These are phyloP conservation scores for Syzygium oleosum DNA, from an alignment of 345 rosid species.

Conservation along the genomic window DNA sequence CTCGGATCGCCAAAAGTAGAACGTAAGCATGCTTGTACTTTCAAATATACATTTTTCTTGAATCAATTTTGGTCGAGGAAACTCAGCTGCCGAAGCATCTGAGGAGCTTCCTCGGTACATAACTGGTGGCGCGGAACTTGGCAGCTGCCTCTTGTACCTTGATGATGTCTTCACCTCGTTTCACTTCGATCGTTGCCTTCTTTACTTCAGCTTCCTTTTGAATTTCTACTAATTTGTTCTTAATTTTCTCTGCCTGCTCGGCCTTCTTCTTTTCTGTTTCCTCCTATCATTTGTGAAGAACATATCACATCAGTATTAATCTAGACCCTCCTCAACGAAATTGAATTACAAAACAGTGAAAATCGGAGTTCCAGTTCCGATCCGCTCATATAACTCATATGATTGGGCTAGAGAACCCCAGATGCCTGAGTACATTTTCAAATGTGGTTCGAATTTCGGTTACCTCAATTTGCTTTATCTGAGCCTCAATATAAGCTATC, in stretches of 20 bases:
- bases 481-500: conserved; percentile 40
- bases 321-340: not conserved
- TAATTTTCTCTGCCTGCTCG: conserved; percentile 35
- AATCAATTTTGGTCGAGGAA: not conserved
- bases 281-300: conserved; percentile 28
- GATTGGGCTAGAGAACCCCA: not conserved
- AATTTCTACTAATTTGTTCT: conserved; percentile 41
- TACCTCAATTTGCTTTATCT: conserved; percentile 50
- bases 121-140: conserved; percentile 36
- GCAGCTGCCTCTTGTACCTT: conserved; percentile 41
- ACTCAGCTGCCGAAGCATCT: conserved; percentile 19
- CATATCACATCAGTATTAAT: not conserved
- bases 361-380: not conserved
- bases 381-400: not conserved
- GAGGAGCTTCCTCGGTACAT: conserved; percentile 24
- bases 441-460: not conserved
- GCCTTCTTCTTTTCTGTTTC: conserved; percentile 43
- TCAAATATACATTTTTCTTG: not conserved
- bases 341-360: not conserved
- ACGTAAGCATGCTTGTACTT: not conserved
- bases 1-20: not conserved
- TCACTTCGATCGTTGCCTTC: conserved; percentile 40
- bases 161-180: conserved; percentile 23
- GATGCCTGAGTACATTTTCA: not conserved
- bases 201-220: conserved; percentile 49